These are phyloP conservation scores for Fusarium sp. DNA, from an alignment of 2,329 filamentous ascomycete genomes.

Conservation along the genomic window DNA sequence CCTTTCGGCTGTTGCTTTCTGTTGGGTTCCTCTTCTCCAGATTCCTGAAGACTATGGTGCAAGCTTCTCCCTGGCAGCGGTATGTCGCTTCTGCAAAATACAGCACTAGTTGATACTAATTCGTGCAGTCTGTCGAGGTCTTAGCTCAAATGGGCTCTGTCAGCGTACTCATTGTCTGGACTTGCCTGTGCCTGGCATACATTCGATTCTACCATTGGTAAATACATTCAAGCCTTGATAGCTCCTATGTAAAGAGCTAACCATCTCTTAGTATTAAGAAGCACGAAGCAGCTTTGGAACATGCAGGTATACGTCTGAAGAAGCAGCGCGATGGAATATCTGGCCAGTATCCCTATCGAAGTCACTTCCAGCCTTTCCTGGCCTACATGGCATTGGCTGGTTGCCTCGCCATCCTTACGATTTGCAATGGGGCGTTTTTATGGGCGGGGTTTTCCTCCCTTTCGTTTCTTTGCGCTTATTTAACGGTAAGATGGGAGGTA, in stretches of 20 bases:
- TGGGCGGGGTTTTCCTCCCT: not conserved
- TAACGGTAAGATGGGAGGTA: conserved; percentile 1
- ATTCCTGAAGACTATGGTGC: too few species aligned
- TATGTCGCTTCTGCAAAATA: too few species aligned
- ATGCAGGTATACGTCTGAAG: too few species aligned
- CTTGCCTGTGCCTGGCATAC: not conserved
- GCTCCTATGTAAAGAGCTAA: too few species aligned
- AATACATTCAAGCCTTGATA: too few species aligned
- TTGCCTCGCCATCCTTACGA: not conserved
- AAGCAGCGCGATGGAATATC: too few species aligned
- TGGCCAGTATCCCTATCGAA: too few species aligned
- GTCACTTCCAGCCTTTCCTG: not conserved
- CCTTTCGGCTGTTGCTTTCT: not conserved
- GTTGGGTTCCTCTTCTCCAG: not conserved
- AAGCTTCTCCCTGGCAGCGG: too few species aligned
- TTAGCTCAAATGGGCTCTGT: not conserved
- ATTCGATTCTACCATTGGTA: not conserved
- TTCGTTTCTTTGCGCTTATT: not conserved
- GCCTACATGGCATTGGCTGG: not conserved
- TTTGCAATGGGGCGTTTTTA: not conserved
- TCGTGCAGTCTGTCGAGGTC: not conserved
- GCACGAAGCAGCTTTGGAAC: too few species aligned
- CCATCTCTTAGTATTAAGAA: too few species aligned
- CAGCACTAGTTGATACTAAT: too few species aligned
- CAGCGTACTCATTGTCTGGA: not conserved